Base-by-base conservation (phyloP, 441 rosid species). In the Viola pubescens region DNA sequence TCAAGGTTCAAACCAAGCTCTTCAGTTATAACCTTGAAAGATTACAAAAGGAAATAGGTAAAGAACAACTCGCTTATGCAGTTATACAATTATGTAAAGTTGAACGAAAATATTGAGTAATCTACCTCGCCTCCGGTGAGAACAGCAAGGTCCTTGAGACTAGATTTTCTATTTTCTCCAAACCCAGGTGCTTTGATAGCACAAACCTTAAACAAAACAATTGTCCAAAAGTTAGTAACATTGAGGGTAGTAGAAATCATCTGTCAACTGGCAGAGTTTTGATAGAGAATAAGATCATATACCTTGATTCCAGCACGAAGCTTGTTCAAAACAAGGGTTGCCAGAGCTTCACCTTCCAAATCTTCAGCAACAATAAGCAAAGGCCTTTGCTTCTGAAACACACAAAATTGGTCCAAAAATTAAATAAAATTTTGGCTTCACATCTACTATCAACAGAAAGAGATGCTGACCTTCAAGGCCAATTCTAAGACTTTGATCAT, bases 181-280 rank as follows among this genome's bases (percentile, higher is more conserved):
- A 87, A 87, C 11, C 91, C 94, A 39, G 94, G 91, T 42, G 94
- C 91, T 66, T 87, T 87, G 55, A 87, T 71, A 52, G 94, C 85
- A 79, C 90, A 84, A 13, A 87, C 87, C 94, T 66, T 39, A 6
- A 58, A 8, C n/a, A 57, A 3, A 8, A 2, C 41, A 48, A 6
- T 57, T 51, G 37, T 16, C n/a, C 4, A 65, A 59, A 51, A 46
- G 4, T 9, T 12, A 8, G 49, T 8, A 46, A 12, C 11, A 10
- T 46, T 12, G 10, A 43, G 8, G 10, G 7, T 9, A 43, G 10
- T 1, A 43, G 46, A 6, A 6, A 38, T 19, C n/a, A 1, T 53
- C 12, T 7, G 38, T 2, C n/a, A 0, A 3, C 5, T 9, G 11
- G 12, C 1, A 5, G n/a, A 6, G 37, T 53, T 37, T 37, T 53